A percentile compares a stretch with the other conserved stretches of the same genome.
These are phyloP conservation scores for Oryza glaberrima DNA, from an alignment of 176 grass and related monocot species.

Conservation along the genomic window DNA sequence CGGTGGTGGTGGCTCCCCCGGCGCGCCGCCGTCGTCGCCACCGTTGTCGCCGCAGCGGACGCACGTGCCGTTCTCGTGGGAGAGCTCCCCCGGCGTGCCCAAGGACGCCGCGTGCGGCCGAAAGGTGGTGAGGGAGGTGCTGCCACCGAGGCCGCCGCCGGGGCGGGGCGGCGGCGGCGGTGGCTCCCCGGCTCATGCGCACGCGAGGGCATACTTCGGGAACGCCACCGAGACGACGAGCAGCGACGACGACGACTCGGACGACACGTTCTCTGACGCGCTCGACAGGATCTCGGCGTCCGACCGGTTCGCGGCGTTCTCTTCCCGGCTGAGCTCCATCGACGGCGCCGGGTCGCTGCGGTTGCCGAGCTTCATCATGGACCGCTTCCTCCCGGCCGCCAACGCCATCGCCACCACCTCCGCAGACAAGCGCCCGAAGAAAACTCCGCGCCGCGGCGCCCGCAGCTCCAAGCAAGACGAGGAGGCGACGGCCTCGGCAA, in stretches of 20 bases:
- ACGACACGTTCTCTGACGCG: constrained; percentile 67
- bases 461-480: constrained; percentile 19
- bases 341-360: constrained; percentile 54
- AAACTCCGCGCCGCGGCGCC: constrained; percentile 19
- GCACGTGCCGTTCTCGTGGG: constrained; percentile 89
- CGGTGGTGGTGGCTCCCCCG: neutral
- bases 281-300: constrained; percentile 67
- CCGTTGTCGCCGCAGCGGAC: constrained; percentile 45
- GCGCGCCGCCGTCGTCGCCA: neutral
- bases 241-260: constrained; percentile 38
- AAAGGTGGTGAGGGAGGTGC: neutral
- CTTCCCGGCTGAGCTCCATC: constrained; percentile 72
- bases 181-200: neutral
- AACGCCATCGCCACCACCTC: constrained; percentile 78
- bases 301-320: constrained; percentile 66
- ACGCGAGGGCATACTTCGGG: neutral
- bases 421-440: constrained; percentile 37
- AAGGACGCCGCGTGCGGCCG: constrained; percentile 31
- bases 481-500: neutral
- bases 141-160: constrained; percentile 62
- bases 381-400: constrained; percentile 88
- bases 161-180: constrained; percentile 23
- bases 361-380: constrained; percentile 86
- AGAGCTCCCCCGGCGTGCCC: constrained; percentile 82
- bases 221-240: constrained; percentile 49